Base-by-base conservation (phyloP, 805 yeast species). In the Kodamaea hsintzibuensis region DNA sequence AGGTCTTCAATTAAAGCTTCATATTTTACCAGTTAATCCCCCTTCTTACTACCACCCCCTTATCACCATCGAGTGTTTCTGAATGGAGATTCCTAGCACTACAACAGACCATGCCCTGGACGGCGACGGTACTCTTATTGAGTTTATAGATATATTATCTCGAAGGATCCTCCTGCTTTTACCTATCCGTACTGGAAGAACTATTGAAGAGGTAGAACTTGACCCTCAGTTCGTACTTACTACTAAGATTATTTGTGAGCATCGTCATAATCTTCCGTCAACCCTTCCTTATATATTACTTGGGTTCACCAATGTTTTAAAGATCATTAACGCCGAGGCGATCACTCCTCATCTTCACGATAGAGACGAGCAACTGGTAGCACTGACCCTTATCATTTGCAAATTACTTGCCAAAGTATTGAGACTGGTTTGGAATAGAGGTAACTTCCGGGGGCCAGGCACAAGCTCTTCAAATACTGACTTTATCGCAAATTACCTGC, bases 171-270 rank as follows among this genome's bases (percentile, higher is more conserved):
- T 67, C 48, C 63, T 69, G 22, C 61, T 74, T 22, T 62, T 76
- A 19, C 79, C 80, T 14, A 67, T 62, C 57, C 60, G 73, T 27
- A 70, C 78, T 1, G 78, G 79, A n/a, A 66, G 67, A 55, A 59
- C 72, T 3, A 55, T 72, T 9, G 68, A 68, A 9, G 79, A 76
- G 53, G 76, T 75, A 7, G 79, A 75, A 60, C 61, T 74, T 43
- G 71, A 74, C 52, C 72, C 76, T 2, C 79, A 74, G 55, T 76
- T 68, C 54, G 53, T 68, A 17, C 58, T 63, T 22, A 69, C 78
- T 17, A 68, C 66, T 22, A 59, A 64, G 33, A 64, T 73, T 42
- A 60, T 75, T 22, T 44, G 69, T 13, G 58, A 58, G 27, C 62
- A 59, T 49, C 63, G 51, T 12, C 48, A 42, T 5, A 47, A 49